Percentiles rank a stretch among this genome's conserved stretches.
Conservation (phyloP, 148 eudicot species). For the Rhododendron simsii region DNA sequence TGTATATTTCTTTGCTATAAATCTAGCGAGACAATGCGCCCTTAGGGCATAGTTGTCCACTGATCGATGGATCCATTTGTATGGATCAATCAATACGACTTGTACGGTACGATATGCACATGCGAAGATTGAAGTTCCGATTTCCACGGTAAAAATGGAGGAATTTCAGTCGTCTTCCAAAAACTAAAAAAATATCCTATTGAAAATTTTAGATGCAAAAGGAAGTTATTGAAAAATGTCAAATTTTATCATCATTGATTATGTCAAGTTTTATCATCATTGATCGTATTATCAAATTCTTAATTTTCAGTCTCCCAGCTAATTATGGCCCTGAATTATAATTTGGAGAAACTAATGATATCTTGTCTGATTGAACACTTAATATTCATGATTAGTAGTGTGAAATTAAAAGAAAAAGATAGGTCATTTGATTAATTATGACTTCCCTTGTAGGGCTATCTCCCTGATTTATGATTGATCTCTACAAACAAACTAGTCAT, state of each 20-base stretch:
- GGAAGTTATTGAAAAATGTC: background rate
- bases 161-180: background rate
- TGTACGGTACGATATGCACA: background rate
- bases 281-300: background rate
- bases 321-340: background rate
- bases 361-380: background rate
- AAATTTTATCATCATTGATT: background rate
- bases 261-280: background rate
- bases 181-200: too few species aligned
- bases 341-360: background rate
- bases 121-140: background rate
- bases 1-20: too few species aligned
- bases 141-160: background rate
- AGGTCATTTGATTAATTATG: background rate
- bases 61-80: too few species aligned
- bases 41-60: too few species aligned
- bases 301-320: background rate
- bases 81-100: too few species aligned
- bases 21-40: too few species aligned
- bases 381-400: background rate
- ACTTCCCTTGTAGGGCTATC: background rate
- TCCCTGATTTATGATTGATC: background rate
- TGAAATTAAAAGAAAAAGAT: background rate
- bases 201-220: too few species aligned
- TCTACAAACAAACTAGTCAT: background rate